Conservation (phyloP, 106 monocot species). For the Dendrobium officinale region DNA sequence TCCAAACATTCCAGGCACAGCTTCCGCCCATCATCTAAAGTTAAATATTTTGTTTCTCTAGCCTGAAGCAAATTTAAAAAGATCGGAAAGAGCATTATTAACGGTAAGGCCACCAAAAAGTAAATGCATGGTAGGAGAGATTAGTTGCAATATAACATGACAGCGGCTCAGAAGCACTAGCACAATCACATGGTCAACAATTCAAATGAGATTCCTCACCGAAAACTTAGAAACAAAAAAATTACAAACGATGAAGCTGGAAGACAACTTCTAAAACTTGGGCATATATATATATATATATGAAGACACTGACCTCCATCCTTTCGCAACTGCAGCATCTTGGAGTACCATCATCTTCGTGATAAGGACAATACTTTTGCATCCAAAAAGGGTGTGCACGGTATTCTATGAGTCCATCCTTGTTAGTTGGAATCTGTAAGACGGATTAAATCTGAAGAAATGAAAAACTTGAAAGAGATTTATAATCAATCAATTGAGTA, state of each 20-base stretch:
- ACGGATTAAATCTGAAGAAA: background rate
- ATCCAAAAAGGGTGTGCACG: conserved; percentile 87
- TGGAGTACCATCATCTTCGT: conserved; percentile 72
- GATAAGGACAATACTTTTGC: conserved; percentile 87
- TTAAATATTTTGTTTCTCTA: conserved; percentile 53
- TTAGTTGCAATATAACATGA: no score
- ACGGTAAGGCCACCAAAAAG: background rate
- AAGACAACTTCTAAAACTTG: background rate
- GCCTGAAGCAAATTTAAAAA: conserved; percentile 35
- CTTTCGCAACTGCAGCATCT: conserved; percentile 91
- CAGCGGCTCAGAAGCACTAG: no score
- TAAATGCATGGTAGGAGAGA: background rate
- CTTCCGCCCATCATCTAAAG: conserved; percentile 79
- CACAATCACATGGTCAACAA: background rate
- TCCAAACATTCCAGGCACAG: conserved; percentile 89
- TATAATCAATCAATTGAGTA: no score
- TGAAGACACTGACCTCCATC: conserved; percentile 64
- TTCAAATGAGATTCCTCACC: background rate
- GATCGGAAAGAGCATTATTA: background rate
- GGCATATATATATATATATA: no score
- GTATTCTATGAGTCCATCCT: conserved; percentile 72
- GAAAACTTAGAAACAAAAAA: background rate
- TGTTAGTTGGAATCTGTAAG: conserved; percentile 74
- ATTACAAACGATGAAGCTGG: background rate
- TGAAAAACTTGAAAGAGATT: no score